A percentile compares a stretch with the other conserved stretches of the same genome.
Conservation (phyloP, 352 stramenopile species). For the Globisporangium emineosum region DNA sequence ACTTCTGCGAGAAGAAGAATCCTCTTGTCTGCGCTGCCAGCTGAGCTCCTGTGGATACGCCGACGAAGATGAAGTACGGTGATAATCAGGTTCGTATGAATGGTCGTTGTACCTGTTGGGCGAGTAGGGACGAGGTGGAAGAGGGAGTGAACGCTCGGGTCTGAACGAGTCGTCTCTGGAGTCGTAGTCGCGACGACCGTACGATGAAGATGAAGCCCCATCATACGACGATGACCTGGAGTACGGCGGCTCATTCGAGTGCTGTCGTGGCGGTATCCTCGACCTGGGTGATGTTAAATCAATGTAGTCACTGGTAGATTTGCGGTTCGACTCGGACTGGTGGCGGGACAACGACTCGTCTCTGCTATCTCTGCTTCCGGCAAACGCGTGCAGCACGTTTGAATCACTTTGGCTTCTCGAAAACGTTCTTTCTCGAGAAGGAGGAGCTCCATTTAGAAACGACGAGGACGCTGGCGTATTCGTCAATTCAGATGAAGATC, state of each 20-base stretch:
- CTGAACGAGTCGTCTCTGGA: conserved; percentile 12
- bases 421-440: conserved; percentile 1
- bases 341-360: conserved; percentile 15
- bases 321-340: neutral
- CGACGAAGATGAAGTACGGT: conserved; percentile 15
- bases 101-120: conserved; percentile 21
- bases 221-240: conserved; percentile 10
- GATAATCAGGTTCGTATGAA: conserved; percentile 16
- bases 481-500: conserved; percentile 9
- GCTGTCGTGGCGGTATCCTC: conserved; percentile 15
- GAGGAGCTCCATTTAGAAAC: neutral
- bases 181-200: conserved; percentile 15
- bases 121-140: conserved; percentile 14
- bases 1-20: neutral
- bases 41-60: conserved; percentile 8
- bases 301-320: neutral
- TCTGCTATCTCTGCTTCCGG: conserved; percentile 7
- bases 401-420: conserved; percentile 20
- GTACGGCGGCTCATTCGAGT: conserved; percentile 2
- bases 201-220: conserved; percentile 5
- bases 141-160: conserved; percentile 18
- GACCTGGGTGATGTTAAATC: conserved; percentile 10
- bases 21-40: conserved; percentile 8
- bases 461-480: neutral
- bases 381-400: conserved; percentile 11